Percentiles rank a stretch among this genome's conserved stretches.
phyloP scores from a whole-genome alignment of 2,329 filamentous ascomycete species.

The Venturia oleaginea region DNA sequence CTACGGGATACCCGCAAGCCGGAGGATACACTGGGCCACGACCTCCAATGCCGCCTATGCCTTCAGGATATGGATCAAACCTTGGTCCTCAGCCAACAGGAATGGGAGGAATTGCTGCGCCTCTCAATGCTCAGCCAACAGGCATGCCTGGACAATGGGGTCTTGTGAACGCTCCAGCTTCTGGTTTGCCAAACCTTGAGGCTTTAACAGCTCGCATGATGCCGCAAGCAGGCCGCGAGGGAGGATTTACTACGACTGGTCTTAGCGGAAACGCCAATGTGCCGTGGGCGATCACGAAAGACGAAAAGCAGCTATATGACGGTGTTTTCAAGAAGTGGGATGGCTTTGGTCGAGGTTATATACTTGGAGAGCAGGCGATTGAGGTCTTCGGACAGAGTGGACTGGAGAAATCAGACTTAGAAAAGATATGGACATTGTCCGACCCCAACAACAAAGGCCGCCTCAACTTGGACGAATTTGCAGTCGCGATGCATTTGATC shows the following conservation, averaged over 20 bases:
- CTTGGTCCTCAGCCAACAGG: conserved; percentile 56
- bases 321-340: conserved; percentile 95
- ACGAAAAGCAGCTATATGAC: conserved; percentile 96
- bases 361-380: conserved; percentile 84
- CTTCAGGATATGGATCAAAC: conserved; percentile 59
- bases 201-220: conserved; percentile 90
- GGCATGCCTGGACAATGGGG: conserved; percentile 93
- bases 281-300: conserved; percentile 97
- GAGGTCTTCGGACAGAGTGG: conserved; percentile 97
- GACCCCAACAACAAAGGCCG: conserved; percentile 92
- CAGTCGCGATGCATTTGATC: conserved; percentile 97
- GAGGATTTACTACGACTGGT: conserved; percentile 76
- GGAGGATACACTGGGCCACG: conserved; percentile 73
- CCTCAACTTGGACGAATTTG: conserved; percentile 92
- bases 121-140: conserved; percentile 86
- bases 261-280: conserved; percentile 90
- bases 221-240: conserved; percentile 84
- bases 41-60: conserved; percentile 76
- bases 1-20: conserved; percentile 52
- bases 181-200: conserved; percentile 87
- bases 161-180: conserved; percentile 87
- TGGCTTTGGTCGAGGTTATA: conserved; percentile 83
- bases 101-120: conserved; percentile 46
- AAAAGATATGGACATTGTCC: conserved; percentile 88
- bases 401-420: conserved; percentile 79